These are phyloP conservation scores for Malus hybrid DNA, from an alignment of 331 rosid genomes.

Conservation along the genomic window DNA sequence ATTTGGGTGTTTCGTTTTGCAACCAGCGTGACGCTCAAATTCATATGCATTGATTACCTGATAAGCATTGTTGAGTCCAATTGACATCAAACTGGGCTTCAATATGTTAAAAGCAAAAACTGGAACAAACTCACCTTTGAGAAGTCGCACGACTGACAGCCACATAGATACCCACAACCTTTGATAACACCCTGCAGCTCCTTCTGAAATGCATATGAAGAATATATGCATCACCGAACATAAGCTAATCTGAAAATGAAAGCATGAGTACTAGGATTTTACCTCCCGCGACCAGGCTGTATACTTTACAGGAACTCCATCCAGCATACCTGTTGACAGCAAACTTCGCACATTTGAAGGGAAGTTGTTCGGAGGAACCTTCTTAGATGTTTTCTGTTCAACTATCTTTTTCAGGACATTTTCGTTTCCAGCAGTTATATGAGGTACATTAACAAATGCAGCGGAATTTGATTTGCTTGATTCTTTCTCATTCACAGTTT, in stretches of 20 bases:
- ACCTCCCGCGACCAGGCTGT: constrained; percentile 81
- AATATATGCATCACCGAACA: constrained; percentile 36
- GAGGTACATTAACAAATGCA: constrained; percentile 18
- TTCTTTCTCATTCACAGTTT: constrained; percentile 29
- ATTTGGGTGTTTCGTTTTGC: constrained; percentile 83
- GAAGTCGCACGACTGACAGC: constrained; percentile 50
- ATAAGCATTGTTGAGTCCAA: constrained; percentile 8
- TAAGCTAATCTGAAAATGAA: constrained; percentile 39
- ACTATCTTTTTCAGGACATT: constrained; percentile 35
- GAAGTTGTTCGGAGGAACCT: constrained; percentile 58
- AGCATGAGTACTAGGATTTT: constrained; percentile 35
- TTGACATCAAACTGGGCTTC: not conserved
- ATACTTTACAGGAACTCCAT: constrained; percentile 80
- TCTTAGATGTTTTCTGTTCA: constrained; percentile 44
- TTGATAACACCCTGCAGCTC: constrained; percentile 64
- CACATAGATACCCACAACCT: constrained; percentile 64
- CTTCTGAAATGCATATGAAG: constrained; percentile 54
- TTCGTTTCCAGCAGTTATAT: constrained; percentile 25
- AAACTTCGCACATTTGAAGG: constrained; percentile 77
- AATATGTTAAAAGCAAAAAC: not conserved
- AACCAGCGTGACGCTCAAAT: constrained; percentile 75
- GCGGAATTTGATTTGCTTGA: constrained; percentile 25
- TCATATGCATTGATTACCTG: constrained; percentile 70
- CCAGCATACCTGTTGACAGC: constrained; percentile 83
- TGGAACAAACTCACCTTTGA: constrained; percentile 48